These are phyloP conservation scores for Allium fistulosum DNA, from an alignment of 106 monocot genomes.

Conservation along the genomic window DNA sequence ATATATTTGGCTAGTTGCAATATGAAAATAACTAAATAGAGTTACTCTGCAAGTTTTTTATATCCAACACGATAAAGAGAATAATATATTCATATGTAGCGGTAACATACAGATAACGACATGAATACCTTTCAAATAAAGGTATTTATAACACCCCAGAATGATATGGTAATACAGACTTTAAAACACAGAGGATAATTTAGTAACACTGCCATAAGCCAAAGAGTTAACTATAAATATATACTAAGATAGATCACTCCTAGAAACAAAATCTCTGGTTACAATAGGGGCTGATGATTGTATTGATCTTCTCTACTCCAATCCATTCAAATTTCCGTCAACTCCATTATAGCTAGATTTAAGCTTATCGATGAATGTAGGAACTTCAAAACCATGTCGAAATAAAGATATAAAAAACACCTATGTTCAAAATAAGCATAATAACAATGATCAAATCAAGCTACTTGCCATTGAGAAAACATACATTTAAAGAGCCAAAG, in stretches of 20 bases:
- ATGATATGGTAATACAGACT: background rate
- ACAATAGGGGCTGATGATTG: slow-evolving; percentile 29
- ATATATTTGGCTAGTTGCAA: background rate
- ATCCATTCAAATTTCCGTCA: background rate
- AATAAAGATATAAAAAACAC: slow-evolving; percentile 13
- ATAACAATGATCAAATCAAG: slow-evolving; percentile 38
- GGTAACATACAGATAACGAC: background rate
- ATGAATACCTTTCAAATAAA: background rate
- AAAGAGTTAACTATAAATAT: slow-evolving; percentile 2
- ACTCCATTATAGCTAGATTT: slow-evolving; percentile 34
- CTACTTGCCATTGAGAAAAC: slow-evolving; percentile 49
- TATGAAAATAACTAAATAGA: background rate
- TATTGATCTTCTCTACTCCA: slow-evolving; percentile 10
- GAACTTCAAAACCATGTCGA: slow-evolving; percentile 5
- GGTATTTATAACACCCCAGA: background rate
- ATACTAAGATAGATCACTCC: background rate
- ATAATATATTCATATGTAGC: too few relatives aligned
- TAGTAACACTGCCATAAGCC: background rate
- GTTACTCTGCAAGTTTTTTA: too few relatives aligned
- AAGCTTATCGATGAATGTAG: slow-evolving; percentile 40
- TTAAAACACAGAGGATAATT: background rate
- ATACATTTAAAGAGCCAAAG: slow-evolving; percentile 61
- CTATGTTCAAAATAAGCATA: slow-evolving; percentile 42
- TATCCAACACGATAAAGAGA: too few relatives aligned
- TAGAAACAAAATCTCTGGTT: background rate